Base-by-base conservation (phyloP, 345 rosid species). In the Capsella bursapastoris region DNA sequence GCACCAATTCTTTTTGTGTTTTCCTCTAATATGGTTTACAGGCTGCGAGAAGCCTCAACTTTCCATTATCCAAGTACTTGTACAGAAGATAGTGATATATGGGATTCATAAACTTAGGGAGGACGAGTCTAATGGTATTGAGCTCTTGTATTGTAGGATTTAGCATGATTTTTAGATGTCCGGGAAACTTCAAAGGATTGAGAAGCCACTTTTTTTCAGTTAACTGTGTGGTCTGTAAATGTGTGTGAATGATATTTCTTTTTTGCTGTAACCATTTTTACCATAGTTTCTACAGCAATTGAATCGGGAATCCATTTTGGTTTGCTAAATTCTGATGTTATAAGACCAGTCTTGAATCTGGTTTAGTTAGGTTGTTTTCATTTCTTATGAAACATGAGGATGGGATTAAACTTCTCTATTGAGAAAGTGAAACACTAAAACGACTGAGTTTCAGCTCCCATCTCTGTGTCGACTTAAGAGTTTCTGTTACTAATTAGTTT, bases 11-110 rank as follows among this genome's bases (percentile, higher is more conserved):
- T 15, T 45, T 16, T 22, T 28, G 6, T 50, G 71, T 56, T 78
- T 60, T 69, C 57, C 68, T 44, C 37, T 62, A 18, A 18, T 74
- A 50, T 41, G 57, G 50, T 76, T 27, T 77, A 45, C 80, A 94
- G 96, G 97, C 87, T 50, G 97, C 96, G 18, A 85, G 83, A 83
- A 86, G 90, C 74, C 67, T 91, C 32, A 85, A 73, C 69, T 91
- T 94, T 80, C 95, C 98, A 57, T 79, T 94, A 47, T 69, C 90
- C 44, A 89, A 85, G 73, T 78, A 78, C 77, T 40, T 83, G 44
- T 83, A 78, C 57, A 59, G 82, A 68, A 80, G 83, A 71, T 83
- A 31, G 15, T n/a, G 50, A 59, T 40, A 34, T 44, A 16, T 31
- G 59, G 25, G 25, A 22, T 22, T 22, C 25, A 22, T 22, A 22